A percentile compares a stretch with the other conserved stretches of the same genome.
These are phyloP conservation scores for Dioscorea alata DNA, from an alignment of 106 monocot genomes.

Conservation along the genomic window DNA sequence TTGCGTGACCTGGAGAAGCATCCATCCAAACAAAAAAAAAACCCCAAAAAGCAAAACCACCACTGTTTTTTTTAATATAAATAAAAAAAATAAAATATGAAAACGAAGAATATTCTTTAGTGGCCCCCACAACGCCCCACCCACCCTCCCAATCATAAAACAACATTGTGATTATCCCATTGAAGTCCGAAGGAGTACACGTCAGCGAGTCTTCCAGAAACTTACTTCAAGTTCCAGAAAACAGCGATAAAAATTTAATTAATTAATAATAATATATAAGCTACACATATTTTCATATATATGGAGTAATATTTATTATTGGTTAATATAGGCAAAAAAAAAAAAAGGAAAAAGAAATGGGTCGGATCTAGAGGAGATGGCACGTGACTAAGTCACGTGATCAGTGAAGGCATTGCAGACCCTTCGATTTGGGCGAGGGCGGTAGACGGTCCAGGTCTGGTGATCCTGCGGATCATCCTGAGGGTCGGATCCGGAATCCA, in stretches of 20 bases:
- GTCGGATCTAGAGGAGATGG: neutral
- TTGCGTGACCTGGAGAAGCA: too few relatives aligned
- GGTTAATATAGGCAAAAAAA: neutral
- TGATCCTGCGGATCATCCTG: neutral
- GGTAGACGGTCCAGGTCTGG: neutral
- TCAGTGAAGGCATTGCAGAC: neutral
- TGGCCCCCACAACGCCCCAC: too few relatives aligned
- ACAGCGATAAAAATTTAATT: neutral
- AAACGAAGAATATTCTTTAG: too few relatives aligned
- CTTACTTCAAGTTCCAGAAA: neutral
- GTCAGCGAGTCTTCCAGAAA: neutral
- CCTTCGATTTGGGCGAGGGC: neutral
- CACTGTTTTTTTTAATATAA: too few relatives aligned
- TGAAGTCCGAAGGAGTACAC: neutral
- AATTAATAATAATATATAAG: neutral
- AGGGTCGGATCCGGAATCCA: constrained; percentile 2
- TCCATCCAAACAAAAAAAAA: too few relatives aligned
- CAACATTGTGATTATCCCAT: too few relatives aligned
- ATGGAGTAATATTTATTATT: neutral
- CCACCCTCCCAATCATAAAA: too few relatives aligned
- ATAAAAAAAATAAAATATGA: too few relatives aligned
- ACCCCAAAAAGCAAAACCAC: too few relatives aligned
- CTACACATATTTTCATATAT: neutral
- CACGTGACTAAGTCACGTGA: constrained; percentile 1
- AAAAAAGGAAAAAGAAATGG: neutral